Evolutionary conservation across 257 asterid genomes (phyloP).

Genomic region (Capsicum chinense): DNA sequence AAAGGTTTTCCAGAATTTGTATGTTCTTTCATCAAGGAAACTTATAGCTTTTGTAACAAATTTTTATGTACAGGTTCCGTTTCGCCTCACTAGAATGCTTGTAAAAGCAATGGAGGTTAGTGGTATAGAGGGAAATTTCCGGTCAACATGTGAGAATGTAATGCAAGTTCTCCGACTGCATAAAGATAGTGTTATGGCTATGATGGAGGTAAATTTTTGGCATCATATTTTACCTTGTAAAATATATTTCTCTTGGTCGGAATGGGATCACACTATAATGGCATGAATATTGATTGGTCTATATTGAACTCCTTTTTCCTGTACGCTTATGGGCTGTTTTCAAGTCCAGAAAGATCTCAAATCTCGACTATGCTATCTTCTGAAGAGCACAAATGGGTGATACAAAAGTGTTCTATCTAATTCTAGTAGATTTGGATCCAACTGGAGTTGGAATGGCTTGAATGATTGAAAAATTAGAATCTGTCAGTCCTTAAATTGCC

Average conservation of each 20-base stretch:
- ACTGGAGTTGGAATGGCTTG: constrained; percentile 9
- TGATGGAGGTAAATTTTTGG: constrained; percentile 87
- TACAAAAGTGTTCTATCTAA: constrained; percentile 5
- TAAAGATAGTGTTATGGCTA: constrained; percentile 98
- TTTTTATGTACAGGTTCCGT: constrained; percentile 78
- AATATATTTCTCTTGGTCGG: not conserved
- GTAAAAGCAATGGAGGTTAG: constrained; percentile 99
- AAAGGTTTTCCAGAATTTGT: constrained; percentile 8
- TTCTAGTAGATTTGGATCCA: not conserved
- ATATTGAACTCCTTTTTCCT: not conserved
- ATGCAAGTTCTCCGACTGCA: constrained; percentile 96
- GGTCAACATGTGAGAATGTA: constrained; percentile 95
- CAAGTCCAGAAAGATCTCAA: not conserved
- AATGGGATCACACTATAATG: not conserved
- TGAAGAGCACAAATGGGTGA: not conserved
- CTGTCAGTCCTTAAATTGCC: constrained; percentile 9
- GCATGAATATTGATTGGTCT: not conserved
- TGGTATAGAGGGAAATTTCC: constrained; percentile 97
- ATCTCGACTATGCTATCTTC: constrained; percentile 2
- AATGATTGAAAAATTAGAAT: constrained; percentile 3
- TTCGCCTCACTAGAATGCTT: constrained; percentile 99
- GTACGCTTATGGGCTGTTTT: not conserved
- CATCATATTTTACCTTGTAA: not conserved
- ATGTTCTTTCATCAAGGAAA: constrained; percentile 20
- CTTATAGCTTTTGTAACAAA: constrained; percentile 13